A percentile compares a stretch with the other conserved stretches of the same genome.
These are phyloP conservation scores for Eucalyptus polybractea DNA, from an alignment of 345 rosid species.

Conservation along the genomic window DNA sequence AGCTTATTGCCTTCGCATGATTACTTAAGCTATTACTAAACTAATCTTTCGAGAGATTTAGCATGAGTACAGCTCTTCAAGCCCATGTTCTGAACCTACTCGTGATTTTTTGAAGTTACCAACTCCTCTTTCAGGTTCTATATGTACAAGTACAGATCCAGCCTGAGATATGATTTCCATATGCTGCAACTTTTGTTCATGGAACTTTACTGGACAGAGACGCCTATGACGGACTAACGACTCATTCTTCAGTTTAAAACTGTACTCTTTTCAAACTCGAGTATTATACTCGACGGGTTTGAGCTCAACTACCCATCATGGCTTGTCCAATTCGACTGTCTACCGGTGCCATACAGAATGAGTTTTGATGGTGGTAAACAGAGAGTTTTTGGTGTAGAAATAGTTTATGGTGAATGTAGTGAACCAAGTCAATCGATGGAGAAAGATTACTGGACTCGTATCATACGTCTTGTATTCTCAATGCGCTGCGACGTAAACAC, in stretches of 20 bases:
- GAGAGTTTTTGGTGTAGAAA: background rate
- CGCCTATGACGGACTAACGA: background rate
- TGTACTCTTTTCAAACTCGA: background rate
- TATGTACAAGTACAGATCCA: background rate
- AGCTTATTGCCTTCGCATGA: too few relatives aligned
- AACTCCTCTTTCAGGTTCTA: background rate
- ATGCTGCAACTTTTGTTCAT: background rate
- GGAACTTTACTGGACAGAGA: background rate
- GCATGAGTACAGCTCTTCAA: too few relatives aligned
- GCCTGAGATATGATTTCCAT: background rate
- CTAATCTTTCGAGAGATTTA: too few relatives aligned
- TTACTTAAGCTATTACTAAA: too few relatives aligned
- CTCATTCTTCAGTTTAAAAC: background rate
- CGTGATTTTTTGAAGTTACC: too few relatives aligned
- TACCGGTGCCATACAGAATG: too few relatives aligned
- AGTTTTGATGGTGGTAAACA: background rate
- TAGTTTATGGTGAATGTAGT: background rate
- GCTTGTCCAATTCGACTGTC: background rate
- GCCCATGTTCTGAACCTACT: too few relatives aligned
- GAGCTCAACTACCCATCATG: background rate
- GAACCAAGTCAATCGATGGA: background rate
- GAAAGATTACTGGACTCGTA: background rate
- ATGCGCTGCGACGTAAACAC: background rate
- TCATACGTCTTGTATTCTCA: too few relatives aligned
- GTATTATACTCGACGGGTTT: background rate